These are phyloP conservation scores for Boletus pseudo-olivaceus DNA, from an alignment of 768 basidiomycete species.

Conservation along the genomic window DNA sequence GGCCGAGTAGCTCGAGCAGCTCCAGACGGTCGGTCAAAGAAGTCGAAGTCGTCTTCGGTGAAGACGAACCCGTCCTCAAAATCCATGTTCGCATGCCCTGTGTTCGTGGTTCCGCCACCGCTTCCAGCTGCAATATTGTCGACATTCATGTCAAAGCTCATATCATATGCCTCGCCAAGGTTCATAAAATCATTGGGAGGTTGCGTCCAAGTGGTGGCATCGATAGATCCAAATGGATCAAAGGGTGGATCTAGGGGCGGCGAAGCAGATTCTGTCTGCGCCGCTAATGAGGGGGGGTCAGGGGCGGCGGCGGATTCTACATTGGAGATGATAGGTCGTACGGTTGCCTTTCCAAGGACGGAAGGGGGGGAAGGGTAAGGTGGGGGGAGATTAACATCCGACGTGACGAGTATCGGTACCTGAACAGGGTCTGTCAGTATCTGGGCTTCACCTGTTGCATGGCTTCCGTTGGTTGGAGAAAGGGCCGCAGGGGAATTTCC, in stretches of 20 bases:
- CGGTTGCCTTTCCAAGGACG: constrained; percentile 26
- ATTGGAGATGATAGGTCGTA: constrained; percentile 2
- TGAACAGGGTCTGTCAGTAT: constrained; percentile 13
- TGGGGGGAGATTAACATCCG: constrained; percentile 23
- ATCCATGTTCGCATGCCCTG: constrained; percentile 37
- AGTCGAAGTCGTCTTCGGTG: constrained; percentile 87
- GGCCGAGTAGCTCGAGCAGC: constrained; percentile 21
- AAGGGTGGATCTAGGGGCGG: constrained; percentile 31
- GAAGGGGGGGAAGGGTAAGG: constrained; percentile 63
- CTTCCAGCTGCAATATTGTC: constrained; percentile 34
- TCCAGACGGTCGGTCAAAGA: constrained; percentile 64
- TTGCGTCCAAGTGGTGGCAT: constrained; percentile 39
- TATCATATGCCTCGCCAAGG: constrained; percentile 37
- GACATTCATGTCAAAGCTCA: constrained; percentile 48
- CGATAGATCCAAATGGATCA: constrained; percentile 43
- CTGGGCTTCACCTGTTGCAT: constrained; percentile 19
- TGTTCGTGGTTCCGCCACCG: constrained; percentile 19
- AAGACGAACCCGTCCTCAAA: constrained; percentile 55
- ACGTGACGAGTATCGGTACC: constrained; percentile 7
- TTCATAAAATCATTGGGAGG: constrained; percentile 35
- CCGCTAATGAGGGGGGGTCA: constrained; percentile 4
- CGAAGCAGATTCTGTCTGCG: constrained; percentile 18
- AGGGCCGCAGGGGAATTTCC: constrained; percentile 13
- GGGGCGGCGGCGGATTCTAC: constrained; percentile 25
- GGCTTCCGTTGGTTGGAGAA: constrained; percentile 11